phyloP scores from a whole-genome alignment of 129 eudicot genomes.

The Flaveria linearis region DNA sequence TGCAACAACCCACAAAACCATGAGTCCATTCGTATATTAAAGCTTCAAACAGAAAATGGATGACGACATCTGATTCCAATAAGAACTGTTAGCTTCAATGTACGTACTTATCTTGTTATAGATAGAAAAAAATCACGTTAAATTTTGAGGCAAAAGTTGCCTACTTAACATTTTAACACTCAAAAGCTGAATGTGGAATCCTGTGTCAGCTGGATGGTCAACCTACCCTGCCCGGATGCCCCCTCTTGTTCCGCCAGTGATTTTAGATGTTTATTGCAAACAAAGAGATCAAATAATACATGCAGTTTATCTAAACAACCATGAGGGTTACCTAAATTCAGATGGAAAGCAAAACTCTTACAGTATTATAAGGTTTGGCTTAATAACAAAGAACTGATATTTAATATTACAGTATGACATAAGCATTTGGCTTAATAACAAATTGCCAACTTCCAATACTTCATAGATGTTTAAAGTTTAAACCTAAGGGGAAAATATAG shows the following conservation, averaged over 20 bases:
- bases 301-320: not conserved
- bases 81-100: not conserved
- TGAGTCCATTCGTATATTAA: not conserved
- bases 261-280: not conserved
- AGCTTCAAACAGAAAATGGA: not conserved
- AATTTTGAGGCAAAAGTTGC: not conserved
- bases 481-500: not conserved
- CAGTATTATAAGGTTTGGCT: not conserved
- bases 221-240: not conserved
- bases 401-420: not conserved
- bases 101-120: not conserved
- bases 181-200: not conserved
- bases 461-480: not conserved
- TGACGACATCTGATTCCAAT: not conserved
- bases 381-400: not conserved
- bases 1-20: constrained; percentile 9
- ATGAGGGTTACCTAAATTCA: not conserved
- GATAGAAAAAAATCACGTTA: not conserved
- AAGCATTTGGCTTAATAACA: not conserved
- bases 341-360: not conserved
- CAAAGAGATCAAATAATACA: not conserved
- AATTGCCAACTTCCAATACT: constrained; percentile 2
- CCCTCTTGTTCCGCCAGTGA: not conserved
- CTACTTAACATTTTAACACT: not conserved
- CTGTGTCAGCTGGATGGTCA: not conserved